Evolutionary conservation across 345 rosid genomes (phyloP), one percentile per base, ranked within the genome.

Genomic region (Orychophragmus violaceus): DNA sequence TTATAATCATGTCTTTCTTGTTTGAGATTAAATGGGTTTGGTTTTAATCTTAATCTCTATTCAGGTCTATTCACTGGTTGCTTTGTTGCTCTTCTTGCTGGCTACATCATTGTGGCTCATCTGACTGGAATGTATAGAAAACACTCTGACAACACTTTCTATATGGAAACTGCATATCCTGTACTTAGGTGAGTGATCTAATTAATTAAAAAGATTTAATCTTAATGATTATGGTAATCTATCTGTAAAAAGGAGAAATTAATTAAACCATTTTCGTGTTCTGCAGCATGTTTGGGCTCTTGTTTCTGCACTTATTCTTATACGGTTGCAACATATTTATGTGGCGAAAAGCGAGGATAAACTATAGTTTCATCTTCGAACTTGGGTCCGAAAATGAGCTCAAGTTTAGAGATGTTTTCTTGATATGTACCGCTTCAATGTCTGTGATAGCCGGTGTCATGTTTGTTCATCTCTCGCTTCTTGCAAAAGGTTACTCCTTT

Each of bases 81-180:
- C 84, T 91, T 91, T 77, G 51, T 87, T 29, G 88, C 99, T 14
- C 91, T 95, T 64, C 81, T 95, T 56, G 91, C 79, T 65, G 99
- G 95, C 27, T 95, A 95, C 75, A 82, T 82, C 44, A 79, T 82
- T 62, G 86, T 89, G 87, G 97, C 99, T 81, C 94, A 82, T 70
- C 66, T 91, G 46, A 83, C 89, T 8, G 98, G 99, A 66, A 87
- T 79, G 87, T 95, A 91, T 64, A 80, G 81, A 78, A 70, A 73
- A 48, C 83, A 80, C 50, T 73, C 84, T 19, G 90, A 85, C 69
- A 74, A 36, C 52, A 69, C 89, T 14, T 76, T 87, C 69, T 95
- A 95, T 74, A 87, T 91, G 99, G 99, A 95, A 78, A 95, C 99
- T 64, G 87, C 80, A 4, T 91, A 91, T 49, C 99, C 99, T 28